Conservation (phyloP, 768 basidiomycete species). For the Megacollybia marginata region DNA sequence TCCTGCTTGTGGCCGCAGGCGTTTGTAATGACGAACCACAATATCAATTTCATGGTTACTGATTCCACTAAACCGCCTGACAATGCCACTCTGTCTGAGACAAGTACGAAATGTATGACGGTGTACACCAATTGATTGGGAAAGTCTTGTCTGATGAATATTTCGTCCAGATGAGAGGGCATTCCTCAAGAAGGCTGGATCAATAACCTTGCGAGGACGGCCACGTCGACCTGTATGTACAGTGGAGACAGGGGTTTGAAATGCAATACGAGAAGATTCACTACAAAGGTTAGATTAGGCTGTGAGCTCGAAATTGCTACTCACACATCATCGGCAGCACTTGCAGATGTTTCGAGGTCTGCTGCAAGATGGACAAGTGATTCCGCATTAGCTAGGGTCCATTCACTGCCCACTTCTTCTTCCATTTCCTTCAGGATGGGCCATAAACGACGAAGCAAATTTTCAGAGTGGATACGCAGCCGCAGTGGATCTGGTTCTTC, state of each 20-base stretch:
- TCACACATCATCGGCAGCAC: too few species aligned
- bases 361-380: too few species aligned
- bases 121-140: conserved; percentile 8
- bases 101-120: conserved; percentile 8
- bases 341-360: too few species aligned
- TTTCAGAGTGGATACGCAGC: too few species aligned
- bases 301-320: too few species aligned
- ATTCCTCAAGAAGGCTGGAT: conserved; percentile 1
- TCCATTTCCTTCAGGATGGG: too few species aligned
- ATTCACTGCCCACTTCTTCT: too few species aligned
- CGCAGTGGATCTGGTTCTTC: too few species aligned
- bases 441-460: too few species aligned
- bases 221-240: background rate
- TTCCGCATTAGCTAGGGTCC: too few species aligned
- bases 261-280: background rate
- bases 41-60: conserved; percentile 11
- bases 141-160: conserved; percentile 4
- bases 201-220: background rate
- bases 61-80: conserved; percentile 7
- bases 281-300: too few species aligned
- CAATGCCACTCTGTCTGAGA: conserved; percentile 6
- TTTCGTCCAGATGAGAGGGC: conserved; percentile 5
- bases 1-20: conserved; percentile 5
- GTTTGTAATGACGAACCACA: conserved; percentile 2
- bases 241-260: background rate